Evolutionary conservation across 345 rosid species (phyloP).

Genomic region (Anastatica hierochuntica): DNA sequence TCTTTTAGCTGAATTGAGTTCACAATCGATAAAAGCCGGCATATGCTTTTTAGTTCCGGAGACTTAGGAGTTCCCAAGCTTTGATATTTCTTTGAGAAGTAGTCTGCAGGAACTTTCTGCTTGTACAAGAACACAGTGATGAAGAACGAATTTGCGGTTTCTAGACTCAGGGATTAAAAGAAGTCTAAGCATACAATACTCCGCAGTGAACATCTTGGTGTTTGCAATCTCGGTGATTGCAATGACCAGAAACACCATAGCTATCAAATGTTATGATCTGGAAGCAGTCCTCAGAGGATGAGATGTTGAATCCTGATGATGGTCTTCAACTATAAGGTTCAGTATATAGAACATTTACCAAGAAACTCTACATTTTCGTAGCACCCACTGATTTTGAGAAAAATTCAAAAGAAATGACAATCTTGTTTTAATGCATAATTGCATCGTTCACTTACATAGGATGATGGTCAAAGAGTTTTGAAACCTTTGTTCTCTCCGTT

Average conservation of each 20-base stretch:
- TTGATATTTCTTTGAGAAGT: slow-evolving; percentile 39
- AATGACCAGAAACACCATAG: slow-evolving; percentile 77
- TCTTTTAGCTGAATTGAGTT: background rate
- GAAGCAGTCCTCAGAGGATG: slow-evolving; percentile 3
- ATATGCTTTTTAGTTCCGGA: no score
- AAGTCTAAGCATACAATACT: slow-evolving; percentile 39
- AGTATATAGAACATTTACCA: no score
- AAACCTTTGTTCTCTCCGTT: no score
- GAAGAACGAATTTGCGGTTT: background rate
- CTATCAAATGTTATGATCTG: slow-evolving; percentile 73
- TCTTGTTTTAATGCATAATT: no score
- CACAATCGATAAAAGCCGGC: no score
- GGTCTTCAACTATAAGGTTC: no score
- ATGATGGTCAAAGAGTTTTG: no score
- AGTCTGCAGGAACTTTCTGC: slow-evolving; percentile 45
- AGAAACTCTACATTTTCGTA: no score
- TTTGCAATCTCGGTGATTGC: slow-evolving; percentile 74
- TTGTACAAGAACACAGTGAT: slow-evolving; percentile 16
- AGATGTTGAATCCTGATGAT: background rate
- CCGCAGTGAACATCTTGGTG: slow-evolving; percentile 63
- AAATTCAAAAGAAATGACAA: no score
- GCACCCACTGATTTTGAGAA: no score
- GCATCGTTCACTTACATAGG: no score
- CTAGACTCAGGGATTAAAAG: background rate
- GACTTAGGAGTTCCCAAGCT: slow-evolving; percentile 76